These are phyloP conservation scores for Apiospora malaysiana DNA, from an alignment of 2,329 filamentous ascomycete genomes.

Conservation along the genomic window DNA sequence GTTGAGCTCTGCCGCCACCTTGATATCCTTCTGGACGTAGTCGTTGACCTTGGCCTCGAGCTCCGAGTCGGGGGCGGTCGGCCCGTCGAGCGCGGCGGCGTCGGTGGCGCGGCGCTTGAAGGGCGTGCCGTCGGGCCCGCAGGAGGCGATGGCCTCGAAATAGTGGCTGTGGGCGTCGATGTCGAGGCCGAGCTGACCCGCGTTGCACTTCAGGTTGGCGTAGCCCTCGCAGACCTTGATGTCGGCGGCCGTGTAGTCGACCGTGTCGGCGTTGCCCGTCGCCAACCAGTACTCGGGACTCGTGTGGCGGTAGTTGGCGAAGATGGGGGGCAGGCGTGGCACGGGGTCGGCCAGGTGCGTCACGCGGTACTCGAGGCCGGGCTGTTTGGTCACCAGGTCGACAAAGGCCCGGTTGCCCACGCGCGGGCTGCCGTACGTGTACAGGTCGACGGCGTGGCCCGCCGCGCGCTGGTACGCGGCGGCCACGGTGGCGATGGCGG, in stretches of 20 bases:
- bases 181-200: conserved; percentile 51
- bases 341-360: conserved; percentile 73
- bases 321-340: conserved; percentile 67
- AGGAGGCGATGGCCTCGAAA: conserved; percentile 50
- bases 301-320: conserved; percentile 69
- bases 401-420: conserved; percentile 64
- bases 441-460: conserved; percentile 59
- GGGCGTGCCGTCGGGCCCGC: conserved; percentile 38
- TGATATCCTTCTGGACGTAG: conserved; percentile 34
- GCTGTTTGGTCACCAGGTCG: conserved; percentile 58
- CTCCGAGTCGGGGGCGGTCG: conserved; percentile 34
- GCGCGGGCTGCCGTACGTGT: conserved; percentile 71
- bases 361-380: conserved; percentile 63
- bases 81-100: conserved; percentile 26
- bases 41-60: conserved; percentile 33
- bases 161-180: conserved; percentile 55
- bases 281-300: conserved; percentile 72
- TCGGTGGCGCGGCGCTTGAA: conserved; percentile 30
- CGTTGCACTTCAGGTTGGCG: conserved; percentile 57
- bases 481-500: conserved; percentile 65
- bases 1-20: conserved; percentile 19
- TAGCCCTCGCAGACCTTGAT: conserved; percentile 56
- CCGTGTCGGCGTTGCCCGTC: conserved; percentile 39
- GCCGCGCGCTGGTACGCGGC: conserved; percentile 59
- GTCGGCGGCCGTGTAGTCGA: conserved; percentile 45